Evolutionary conservation across 768 basidiomycete species (phyloP).

Genomic region (Amanita phalloides): DNA sequence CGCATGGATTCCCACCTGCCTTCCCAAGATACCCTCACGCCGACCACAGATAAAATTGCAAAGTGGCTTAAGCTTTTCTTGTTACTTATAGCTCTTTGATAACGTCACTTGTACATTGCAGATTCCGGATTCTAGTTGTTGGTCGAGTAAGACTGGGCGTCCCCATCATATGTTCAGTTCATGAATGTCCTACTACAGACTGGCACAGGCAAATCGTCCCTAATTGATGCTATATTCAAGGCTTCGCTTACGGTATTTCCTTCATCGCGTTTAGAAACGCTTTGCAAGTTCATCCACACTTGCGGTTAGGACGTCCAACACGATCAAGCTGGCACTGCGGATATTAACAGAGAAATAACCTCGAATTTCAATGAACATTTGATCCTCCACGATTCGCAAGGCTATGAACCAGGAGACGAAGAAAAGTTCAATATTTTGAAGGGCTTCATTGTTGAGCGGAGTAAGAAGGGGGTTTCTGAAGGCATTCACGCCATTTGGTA

Average conservation of each 20-base stretch:
- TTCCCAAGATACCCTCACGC: too few relatives aligned
- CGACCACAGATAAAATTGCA: too few relatives aligned
- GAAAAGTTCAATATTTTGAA: slow-evolving; percentile 7
- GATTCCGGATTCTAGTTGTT: slow-evolving; percentile 8
- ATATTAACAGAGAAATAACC: slow-evolving; percentile 14
- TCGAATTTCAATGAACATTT: slow-evolving; percentile 14
- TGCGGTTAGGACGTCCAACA: slow-evolving; percentile 12
- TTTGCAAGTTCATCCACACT: not conserved
- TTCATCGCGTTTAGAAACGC: not conserved
- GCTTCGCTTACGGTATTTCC: slow-evolving; percentile 7
- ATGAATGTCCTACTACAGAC: slow-evolving; percentile 8
- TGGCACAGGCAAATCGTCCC: slow-evolving; percentile 21
- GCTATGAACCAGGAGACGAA: slow-evolving; percentile 18
- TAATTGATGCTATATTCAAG: slow-evolving; percentile 17
- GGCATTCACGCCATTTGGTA: not conserved
- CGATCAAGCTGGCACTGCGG: slow-evolving; percentile 11
- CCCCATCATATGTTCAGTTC: not conserved
- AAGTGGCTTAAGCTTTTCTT: too few relatives aligned
- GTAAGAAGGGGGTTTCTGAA: not conserved
- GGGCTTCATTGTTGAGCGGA: slow-evolving; percentile 6
- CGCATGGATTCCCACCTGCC: too few relatives aligned
- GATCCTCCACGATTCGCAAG: slow-evolving; percentile 20
- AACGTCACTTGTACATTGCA: too few relatives aligned
- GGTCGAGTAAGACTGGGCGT: slow-evolving; percentile 12
- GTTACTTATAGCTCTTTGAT: too few relatives aligned